Evolutionary conservation across 305 asterid species (phyloP), one percentile per base, ranked within the genome.

Genomic region (Fraxinus greggii): DNA sequence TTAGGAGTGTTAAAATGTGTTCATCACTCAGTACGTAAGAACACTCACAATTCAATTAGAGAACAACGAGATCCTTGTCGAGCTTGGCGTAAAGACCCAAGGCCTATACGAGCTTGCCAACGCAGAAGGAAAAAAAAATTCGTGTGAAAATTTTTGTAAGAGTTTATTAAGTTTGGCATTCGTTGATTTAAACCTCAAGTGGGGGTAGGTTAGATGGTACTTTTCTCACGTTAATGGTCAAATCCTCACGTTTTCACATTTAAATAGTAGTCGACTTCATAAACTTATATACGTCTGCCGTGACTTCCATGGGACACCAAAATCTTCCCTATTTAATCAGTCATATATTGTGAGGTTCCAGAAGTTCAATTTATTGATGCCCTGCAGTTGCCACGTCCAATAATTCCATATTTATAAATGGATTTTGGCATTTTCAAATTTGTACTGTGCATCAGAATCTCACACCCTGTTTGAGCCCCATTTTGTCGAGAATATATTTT

Each of bases 361-460:
- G 76, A 81, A 81, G 84, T 82, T 80, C 65, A 85, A 40, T 38
- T 78, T 45, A 78, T 83, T 78, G 76, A 56, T 81, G 81, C 77
- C 77, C 74, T 40, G 42, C 69, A n/a, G 17, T 21, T 28, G 80
- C 87, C 84, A 82, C 77, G 84, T 79, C 84, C 87, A 83, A 83
- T 85, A 75, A 78, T 75, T 89, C 87, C 88, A 82, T 23, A 38
- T 74, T 33, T 28, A 42, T 72, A 74, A 73, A 23, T 72, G 72
- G 24, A 5, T 12, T 24, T 77, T 80, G 75, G 32, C 70, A 74
- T 79, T 32, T 75, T 72, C 23, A 70, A 28, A 42, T 42, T 45
- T 75, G 23, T 75, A 45, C 72, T 32, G 56, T 45, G 33, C 26
- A 32, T 56, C 69, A 8, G 76, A 19, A 77, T 76, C 77, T 70